These are phyloP conservation scores for Arthrinium puccinioides DNA, from an alignment of 2,329 filamentous ascomycete species.

Conservation along the genomic window DNA sequence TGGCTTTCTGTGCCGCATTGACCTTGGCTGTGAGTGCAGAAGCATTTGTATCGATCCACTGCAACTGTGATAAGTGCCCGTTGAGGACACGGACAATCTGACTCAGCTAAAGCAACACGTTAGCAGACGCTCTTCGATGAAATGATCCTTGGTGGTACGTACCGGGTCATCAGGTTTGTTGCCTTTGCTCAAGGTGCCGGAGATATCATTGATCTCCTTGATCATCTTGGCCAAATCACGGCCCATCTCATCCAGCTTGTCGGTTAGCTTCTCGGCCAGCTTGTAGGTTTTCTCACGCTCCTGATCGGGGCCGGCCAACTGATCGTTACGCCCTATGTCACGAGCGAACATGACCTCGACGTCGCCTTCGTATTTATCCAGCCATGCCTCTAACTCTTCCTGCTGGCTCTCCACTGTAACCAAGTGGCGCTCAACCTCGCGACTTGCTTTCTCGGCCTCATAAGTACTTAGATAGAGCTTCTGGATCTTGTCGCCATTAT, in stretches of 20 bases:
- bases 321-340: constrained; percentile 68
- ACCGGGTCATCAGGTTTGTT: constrained; percentile 83
- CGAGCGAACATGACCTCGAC: constrained; percentile 82
- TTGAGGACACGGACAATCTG: constrained; percentile 96
- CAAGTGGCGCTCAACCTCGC: constrained; percentile 89
- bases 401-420: constrained; percentile 87
- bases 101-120: constrained; percentile 54
- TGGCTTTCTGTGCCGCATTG: constrained; percentile 70
- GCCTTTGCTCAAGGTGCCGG: constrained; percentile 81
- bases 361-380: constrained; percentile 86
- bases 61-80: constrained; percentile 81
- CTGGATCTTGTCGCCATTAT: constrained; percentile 92
- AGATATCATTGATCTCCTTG: constrained; percentile 92
- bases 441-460: constrained; percentile 86
- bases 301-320: constrained; percentile 81
- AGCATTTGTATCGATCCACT: constrained; percentile 87
- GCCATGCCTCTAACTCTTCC: constrained; percentile 78
- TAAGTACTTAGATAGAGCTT: constrained; percentile 87
- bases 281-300: constrained; percentile 96
- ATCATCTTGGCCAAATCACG: constrained; percentile 94
- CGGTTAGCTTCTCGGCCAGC: constrained; percentile 85
- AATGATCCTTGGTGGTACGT: no score
- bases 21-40: constrained; percentile 78
- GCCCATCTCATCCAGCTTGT: constrained; percentile 87
- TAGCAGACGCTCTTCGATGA: constrained; percentile 13